phyloP scores from a whole-genome alignment of 2,329 filamentous ascomycete species.

The Alternaria burnsii region DNA sequence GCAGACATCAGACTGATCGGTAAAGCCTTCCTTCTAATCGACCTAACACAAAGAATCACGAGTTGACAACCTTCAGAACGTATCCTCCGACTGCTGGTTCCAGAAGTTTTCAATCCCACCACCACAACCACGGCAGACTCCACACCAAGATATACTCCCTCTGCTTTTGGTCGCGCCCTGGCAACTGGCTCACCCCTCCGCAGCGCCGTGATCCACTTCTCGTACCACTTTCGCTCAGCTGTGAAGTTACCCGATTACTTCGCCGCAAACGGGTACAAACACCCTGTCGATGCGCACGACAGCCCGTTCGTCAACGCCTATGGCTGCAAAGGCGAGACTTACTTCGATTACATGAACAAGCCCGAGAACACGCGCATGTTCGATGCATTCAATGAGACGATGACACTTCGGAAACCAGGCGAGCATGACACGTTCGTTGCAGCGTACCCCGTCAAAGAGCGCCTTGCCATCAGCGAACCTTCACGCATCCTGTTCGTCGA shows the following conservation, averaged over 20 bases:
- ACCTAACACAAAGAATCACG: not conserved
- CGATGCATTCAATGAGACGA: slow-evolving; percentile 40
- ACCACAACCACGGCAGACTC: not conserved
- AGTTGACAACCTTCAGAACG: not conserved
- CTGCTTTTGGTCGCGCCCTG: not conserved
- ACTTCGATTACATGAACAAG: slow-evolving; percentile 37
- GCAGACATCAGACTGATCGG: slow-evolving; percentile 7
- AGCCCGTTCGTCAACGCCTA: slow-evolving; percentile 36
- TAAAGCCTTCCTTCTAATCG: not conserved
- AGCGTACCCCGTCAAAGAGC: slow-evolving; percentile 25
- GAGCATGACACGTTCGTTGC: slow-evolving; percentile 19
- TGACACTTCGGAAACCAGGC: slow-evolving; percentile 25
- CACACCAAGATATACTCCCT: not conserved
- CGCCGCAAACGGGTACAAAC: slow-evolving; percentile 37
- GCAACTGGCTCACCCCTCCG: slow-evolving; percentile 1
- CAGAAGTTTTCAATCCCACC: not conserved
- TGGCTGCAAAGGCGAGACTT: slow-evolving; percentile 22
- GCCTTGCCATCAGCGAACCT: slow-evolving; percentile 11
- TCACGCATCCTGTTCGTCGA: slow-evolving; percentile 26
- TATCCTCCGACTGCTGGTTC: not conserved
- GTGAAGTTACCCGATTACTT: slow-evolving; percentile 35
- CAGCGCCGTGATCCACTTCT: slow-evolving; percentile 14
- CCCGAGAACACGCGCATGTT: slow-evolving; percentile 23
- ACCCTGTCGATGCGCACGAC: slow-evolving; percentile 37
- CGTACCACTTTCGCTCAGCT: slow-evolving; percentile 19